These are phyloP conservation scores for Ceriops zippeliana DNA, from an alignment of 345 rosid species.

Conservation along the genomic window DNA sequence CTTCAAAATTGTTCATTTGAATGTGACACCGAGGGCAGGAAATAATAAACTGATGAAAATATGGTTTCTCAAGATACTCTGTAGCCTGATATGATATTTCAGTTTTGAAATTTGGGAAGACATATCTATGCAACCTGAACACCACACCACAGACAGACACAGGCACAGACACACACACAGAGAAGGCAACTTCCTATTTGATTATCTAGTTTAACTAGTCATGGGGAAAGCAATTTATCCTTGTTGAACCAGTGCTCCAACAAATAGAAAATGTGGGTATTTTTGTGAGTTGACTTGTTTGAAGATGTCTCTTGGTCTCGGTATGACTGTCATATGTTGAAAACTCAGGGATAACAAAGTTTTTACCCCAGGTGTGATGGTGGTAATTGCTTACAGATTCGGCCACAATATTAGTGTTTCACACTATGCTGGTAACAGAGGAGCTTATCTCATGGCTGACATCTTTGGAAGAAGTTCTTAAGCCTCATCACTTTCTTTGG, in stretches of 20 bases:
- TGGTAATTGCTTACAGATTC: not conserved
- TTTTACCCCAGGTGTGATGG: not conserved
- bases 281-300: not conserved
- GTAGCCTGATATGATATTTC: not conserved
- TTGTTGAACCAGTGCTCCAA: no score
- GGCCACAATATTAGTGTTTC: constrained; percentile 13
- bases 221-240: no score
- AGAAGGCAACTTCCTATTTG: no score
- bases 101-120: no score
- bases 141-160: no score
- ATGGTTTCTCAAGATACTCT: not conserved
- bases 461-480: constrained; percentile 45
- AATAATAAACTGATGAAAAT: not conserved
- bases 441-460: constrained; percentile 44
- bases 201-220: no score
- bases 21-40: not conserved
- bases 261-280: not conserved
- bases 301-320: not conserved
- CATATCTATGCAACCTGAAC: no score
- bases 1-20: not conserved
- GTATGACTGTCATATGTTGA: not conserved
- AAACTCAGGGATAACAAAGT: not conserved
- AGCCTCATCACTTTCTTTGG: constrained; percentile 26
- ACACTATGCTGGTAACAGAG: constrained; percentile 25
- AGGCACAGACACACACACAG: no score